Percentiles rank a stretch among this genome's conserved stretches.
These are phyloP conservation scores for Pythium folliculosum DNA, from an alignment of 352 stramenopile species.

Conservation along the genomic window DNA sequence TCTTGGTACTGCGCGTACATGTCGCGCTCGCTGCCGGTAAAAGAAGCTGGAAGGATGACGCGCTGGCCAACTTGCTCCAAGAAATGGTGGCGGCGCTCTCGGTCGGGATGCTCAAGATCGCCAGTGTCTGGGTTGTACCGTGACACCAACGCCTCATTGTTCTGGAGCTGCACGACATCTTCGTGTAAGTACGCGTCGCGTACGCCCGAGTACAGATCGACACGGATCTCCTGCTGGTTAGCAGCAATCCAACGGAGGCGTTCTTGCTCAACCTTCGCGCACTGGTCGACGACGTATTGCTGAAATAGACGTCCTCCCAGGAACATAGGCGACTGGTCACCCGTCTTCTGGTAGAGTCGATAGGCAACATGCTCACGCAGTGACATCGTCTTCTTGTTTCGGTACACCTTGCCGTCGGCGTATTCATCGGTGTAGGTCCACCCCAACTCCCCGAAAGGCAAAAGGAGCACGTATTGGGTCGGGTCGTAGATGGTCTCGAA, in stretches of 20 bases:
- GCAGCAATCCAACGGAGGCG: slow-evolving; percentile 16
- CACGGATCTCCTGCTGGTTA: slow-evolving; percentile 15
- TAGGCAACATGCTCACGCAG: slow-evolving; percentile 8
- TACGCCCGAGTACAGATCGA: slow-evolving; percentile 14
- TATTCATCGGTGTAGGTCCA: slow-evolving; percentile 13
- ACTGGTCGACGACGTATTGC: slow-evolving; percentile 22
- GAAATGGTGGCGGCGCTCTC: neutral
- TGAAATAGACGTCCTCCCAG: slow-evolving; percentile 18
- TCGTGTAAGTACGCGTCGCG: slow-evolving; percentile 17
- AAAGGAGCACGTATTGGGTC: slow-evolving; percentile 11
- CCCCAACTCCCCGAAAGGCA: slow-evolving; percentile 4
- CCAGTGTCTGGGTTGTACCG: slow-evolving; percentile 1
- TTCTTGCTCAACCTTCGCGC: slow-evolving; percentile 22
- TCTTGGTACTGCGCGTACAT: slow-evolving; percentile 38
- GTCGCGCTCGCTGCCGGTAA: slow-evolving; percentile 21
- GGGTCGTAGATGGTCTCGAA: slow-evolving; percentile 24
- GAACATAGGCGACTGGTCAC: slow-evolving; percentile 1
- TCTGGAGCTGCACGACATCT: neutral
- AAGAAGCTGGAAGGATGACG: slow-evolving; percentile 14
- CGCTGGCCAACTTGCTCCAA: slow-evolving; percentile 6
- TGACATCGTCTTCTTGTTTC: slow-evolving; percentile 1
- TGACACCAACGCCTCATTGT: slow-evolving; percentile 6
- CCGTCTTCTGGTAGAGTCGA: slow-evolving; percentile 16
- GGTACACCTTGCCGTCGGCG: neutral
- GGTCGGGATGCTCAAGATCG: neutral